phyloP scores from a whole-genome alignment of 2,329 filamentous ascomycete genomes.

The Zarea fungicola region DNA sequence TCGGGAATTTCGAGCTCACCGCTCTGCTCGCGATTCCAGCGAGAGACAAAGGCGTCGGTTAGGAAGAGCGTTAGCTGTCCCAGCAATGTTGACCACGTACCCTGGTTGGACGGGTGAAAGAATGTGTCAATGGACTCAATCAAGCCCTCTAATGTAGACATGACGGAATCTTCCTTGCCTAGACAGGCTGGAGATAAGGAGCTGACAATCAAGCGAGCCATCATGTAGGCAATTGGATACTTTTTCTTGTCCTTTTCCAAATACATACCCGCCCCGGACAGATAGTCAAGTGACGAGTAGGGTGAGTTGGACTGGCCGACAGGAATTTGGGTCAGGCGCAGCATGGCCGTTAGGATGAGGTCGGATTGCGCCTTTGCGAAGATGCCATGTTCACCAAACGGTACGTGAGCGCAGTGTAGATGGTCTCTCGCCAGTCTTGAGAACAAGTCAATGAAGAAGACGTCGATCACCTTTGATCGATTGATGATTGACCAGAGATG shows the following conservation, averaged over 20 bases:
- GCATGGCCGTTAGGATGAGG: conserved; percentile 83
- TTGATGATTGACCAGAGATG: conserved; percentile 94
- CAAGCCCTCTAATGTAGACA: conserved; percentile 81
- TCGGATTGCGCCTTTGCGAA: conserved; percentile 90
- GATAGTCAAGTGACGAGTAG: conserved; percentile 79
- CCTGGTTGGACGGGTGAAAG: conserved; percentile 96
- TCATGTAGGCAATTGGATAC: conserved; percentile 85
- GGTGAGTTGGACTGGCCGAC: conserved; percentile 94
- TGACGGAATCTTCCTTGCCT: conserved; percentile 69
- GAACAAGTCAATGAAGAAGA: conserved; percentile 82
- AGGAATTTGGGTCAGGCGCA: conserved; percentile 88
- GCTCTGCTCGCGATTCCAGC: conserved; percentile 92
- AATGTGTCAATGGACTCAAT: conserved; percentile 97
- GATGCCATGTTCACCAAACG: conserved; percentile 81
- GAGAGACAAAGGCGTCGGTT: conserved; percentile 92
- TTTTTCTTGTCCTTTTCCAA: conserved; percentile 91
- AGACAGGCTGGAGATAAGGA: conserved; percentile 83
- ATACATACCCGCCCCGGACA: conserved; percentile 76
- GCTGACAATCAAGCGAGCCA: conserved; percentile 89
- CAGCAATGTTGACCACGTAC: conserved; percentile 82
- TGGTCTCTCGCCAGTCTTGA: conserved; percentile 84
- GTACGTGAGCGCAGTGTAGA: conserved; percentile 65
- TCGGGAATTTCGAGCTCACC: conserved; percentile 83
- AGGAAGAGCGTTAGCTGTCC: conserved; percentile 89
- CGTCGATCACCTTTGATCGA: conserved; percentile 80